Percentiles rank a stretch among this genome's conserved stretches.
These are phyloP conservation scores for Colletotrichum zoysiae DNA, from an alignment of 2,329 filamentous ascomycete genomes.

Conservation along the genomic window DNA sequence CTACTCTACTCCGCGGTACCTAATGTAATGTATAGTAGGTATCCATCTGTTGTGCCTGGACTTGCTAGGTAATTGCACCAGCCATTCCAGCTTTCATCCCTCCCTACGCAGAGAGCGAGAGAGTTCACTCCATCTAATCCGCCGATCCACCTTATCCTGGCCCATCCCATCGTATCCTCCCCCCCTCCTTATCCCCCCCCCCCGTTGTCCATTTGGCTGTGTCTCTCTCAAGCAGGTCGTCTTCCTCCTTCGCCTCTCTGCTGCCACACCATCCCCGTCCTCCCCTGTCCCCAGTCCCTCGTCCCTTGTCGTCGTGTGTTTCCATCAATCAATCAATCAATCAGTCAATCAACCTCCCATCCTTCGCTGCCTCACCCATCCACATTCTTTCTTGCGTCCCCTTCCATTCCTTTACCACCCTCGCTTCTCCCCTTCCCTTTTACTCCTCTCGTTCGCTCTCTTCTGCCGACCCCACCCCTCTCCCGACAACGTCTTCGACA, in stretches of 20 bases:
- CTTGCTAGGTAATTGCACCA: conserved; percentile 24
- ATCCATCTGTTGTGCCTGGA: conserved; percentile 23
- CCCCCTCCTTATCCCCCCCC: not conserved
- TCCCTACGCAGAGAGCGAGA: not conserved
- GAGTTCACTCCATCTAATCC: conserved; percentile 25
- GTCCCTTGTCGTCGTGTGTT: conserved; percentile 43
- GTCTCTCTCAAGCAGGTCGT: conserved; percentile 1
- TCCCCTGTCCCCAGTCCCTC: conserved; percentile 21
- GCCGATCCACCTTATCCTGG: conserved; percentile 9
- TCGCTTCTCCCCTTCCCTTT: conserved; percentile 39
- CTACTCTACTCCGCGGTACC: not conserved
- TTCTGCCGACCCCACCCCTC: conserved; percentile 30
- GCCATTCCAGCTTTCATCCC: conserved; percentile 29
- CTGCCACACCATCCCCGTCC: conserved; percentile 31
- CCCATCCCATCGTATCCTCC: conserved; percentile 32
- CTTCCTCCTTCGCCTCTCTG: conserved; percentile 15
- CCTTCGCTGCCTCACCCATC: conserved; percentile 41
- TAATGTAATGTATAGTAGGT: not conserved
- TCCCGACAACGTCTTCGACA: conserved; percentile 38
- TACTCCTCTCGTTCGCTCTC: conserved; percentile 41
- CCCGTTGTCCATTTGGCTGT: not conserved
- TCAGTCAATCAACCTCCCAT: conserved; percentile 44
- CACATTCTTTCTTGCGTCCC: conserved; percentile 43
- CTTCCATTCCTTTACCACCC: conserved; percentile 43
- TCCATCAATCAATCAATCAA: conserved; percentile 44